A percentile compares a stretch with the other conserved stretches of the same genome.
phyloP scores from a whole-genome alignment of 441 rosid species.

The Populus trichocarpa region DNA sequence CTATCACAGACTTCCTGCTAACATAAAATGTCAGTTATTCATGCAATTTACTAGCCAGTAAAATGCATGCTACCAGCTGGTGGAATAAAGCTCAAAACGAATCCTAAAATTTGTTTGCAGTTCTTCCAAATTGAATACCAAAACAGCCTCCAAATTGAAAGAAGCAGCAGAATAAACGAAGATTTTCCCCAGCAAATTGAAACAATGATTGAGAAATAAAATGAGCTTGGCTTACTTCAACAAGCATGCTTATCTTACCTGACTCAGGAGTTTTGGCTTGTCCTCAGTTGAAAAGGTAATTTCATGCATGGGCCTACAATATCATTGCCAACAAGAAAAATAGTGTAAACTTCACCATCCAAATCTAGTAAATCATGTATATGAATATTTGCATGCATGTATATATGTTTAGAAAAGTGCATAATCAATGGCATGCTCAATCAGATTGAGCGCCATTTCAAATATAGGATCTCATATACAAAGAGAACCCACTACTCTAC shows the following conservation, averaged over 20 bases:
- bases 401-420: not conserved
- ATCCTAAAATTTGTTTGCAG: not conserved
- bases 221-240: slow-evolving; percentile 3
- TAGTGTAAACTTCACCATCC: slow-evolving; percentile 10
- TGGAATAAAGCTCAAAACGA: not conserved
- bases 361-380: not conserved
- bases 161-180: not conserved
- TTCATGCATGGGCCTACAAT: slow-evolving; percentile 95
- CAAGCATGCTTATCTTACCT: slow-evolving; percentile 43
- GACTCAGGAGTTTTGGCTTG: slow-evolving; percentile 93
- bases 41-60: not conserved
- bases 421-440: not conserved
- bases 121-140: not conserved
- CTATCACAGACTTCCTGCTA: not conserved
- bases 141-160: not conserved
- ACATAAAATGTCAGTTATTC: not conserved
- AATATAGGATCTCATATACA: not conserved
- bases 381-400: not conserved
- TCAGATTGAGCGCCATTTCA: not conserved
- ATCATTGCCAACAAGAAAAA: slow-evolving; percentile 20
- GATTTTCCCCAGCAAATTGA: not conserved
- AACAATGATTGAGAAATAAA: not conserved
- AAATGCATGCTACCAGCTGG: not conserved
- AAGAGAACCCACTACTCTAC: not conserved
- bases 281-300: slow-evolving; percentile 88